Evolutionary conservation across 331 rosid species (phyloP).

Genomic region (Cydonia oblonga): DNA sequence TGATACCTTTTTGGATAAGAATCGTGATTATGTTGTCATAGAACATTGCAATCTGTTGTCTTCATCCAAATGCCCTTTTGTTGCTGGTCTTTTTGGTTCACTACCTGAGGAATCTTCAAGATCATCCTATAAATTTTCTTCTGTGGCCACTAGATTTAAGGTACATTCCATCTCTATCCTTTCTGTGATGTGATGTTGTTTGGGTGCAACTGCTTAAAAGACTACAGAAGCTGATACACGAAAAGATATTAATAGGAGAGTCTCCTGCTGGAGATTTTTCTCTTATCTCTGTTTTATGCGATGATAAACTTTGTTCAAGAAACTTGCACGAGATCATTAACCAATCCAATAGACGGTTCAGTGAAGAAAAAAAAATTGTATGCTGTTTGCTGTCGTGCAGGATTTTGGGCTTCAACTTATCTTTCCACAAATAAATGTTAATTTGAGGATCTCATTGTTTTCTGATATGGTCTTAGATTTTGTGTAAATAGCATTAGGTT

Average conservation of each 20-base stretch:
- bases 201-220: background rate
- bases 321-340: background rate
- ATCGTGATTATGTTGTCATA: slow-evolving; percentile 90
- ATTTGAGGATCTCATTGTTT: background rate
- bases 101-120: slow-evolving; percentile 75
- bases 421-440: background rate
- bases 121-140: slow-evolving; percentile 90
- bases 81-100: slow-evolving; percentile 63
- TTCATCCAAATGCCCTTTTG: slow-evolving; percentile 67
- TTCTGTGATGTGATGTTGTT: background rate
- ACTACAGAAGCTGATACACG: background rate
- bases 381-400: background rate
- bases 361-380: background rate
- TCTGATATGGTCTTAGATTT: background rate
- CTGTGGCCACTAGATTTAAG: slow-evolving; percentile 92
- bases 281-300: background rate
- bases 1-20: slow-evolving; percentile 78
- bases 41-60: slow-evolving; percentile 87
- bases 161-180: slow-evolving; percentile 20
- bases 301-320: background rate
- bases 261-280: background rate
- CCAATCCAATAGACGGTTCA: background rate
- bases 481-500: background rate
- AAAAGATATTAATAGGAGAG: background rate
- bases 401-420: background rate